phyloP scores from a whole-genome alignment of 495 filamentous ascomycete genomes.

The Lasiosphaeria hispida region DNA sequence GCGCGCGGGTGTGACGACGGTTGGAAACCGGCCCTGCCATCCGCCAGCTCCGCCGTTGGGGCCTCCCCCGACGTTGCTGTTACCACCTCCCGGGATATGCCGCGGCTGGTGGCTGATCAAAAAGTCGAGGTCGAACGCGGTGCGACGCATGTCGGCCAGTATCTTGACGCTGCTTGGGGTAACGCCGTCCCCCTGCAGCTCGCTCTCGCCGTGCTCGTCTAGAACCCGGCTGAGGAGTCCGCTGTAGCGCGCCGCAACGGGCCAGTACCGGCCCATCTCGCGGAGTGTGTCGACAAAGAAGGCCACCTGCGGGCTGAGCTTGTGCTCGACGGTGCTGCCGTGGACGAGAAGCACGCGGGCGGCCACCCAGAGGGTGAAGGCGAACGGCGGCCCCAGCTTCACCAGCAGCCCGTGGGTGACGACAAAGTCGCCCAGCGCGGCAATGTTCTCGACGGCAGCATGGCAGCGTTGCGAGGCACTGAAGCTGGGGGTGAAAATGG shows the following conservation, averaged over 20 bases:
- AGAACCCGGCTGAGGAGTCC: constrained; percentile 77
- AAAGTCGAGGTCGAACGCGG: constrained; percentile 83
- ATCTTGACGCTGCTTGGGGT: constrained; percentile 82
- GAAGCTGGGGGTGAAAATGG: constrained; percentile 82
- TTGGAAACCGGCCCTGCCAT: constrained; percentile 32
- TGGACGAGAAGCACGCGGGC: constrained; percentile 82
- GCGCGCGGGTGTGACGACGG: constrained; percentile 47
- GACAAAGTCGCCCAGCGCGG: constrained; percentile 71
- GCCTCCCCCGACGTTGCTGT: neutral
- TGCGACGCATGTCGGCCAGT: constrained; percentile 82
- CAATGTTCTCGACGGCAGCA: constrained; percentile 78
- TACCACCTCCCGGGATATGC: constrained; percentile 41
- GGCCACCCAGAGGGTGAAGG: constrained; percentile 90
- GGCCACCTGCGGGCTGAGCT: constrained; percentile 70
- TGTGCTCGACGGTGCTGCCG: constrained; percentile 80
- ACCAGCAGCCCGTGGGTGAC: constrained; percentile 67
- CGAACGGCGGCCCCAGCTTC: constrained; percentile 82
- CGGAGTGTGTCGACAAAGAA: constrained; percentile 77
- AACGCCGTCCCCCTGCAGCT: constrained; percentile 67
- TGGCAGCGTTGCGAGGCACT: constrained; percentile 78
- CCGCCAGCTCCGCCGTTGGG: constrained; percentile 14
- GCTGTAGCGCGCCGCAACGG: constrained; percentile 78
- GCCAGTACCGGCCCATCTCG: constrained; percentile 79
- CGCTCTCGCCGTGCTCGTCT: constrained; percentile 77
- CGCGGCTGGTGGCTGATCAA: constrained; percentile 80